phyloP scores from a whole-genome alignment of 257 asterid genomes.

The Solanum pinnatisectum region DNA sequence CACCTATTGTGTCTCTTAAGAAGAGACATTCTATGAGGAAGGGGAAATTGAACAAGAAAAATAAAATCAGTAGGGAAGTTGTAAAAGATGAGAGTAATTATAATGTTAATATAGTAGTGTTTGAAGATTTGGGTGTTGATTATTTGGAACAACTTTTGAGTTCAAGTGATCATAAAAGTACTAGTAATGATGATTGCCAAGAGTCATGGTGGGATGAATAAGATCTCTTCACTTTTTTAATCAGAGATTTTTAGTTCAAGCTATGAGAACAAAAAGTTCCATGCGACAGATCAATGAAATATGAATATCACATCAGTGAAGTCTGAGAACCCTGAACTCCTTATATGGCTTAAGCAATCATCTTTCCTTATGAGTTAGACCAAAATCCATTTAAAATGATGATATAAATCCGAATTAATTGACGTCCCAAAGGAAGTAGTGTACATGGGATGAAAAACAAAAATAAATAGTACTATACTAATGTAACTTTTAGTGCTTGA shows the following conservation, averaged over 20 bases:
- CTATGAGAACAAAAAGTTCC: neutral
- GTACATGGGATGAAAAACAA: neutral
- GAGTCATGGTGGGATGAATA: neutral
- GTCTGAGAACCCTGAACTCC: neutral
- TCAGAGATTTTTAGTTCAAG: neutral
- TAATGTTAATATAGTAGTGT: slow-evolving; percentile 33
- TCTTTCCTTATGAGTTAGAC: neutral
- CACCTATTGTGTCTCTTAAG: slow-evolving; percentile 74
- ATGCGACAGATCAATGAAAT: neutral
- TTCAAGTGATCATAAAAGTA: neutral
- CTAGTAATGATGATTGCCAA: neutral
- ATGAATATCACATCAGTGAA: neutral
- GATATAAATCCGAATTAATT: neutral
- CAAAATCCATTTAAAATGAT: neutral
- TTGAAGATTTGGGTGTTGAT: slow-evolving; percentile 75
- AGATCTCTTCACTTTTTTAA: neutral
- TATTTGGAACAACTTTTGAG: slow-evolving; percentile 68
- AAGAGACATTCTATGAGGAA: slow-evolving; percentile 55
- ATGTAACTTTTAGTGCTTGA: neutral
- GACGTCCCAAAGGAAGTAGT: neutral
- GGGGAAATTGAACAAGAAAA: slow-evolving; percentile 3
- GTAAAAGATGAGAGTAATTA: slow-evolving; percentile 1
- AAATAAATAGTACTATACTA: neutral
- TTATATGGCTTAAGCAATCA: neutral
- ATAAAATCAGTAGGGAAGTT: slow-evolving; percentile 3